phyloP scores from a whole-genome alignment of 139 green algal species.

The Chlamydomonas sphaeroides region DNA sequence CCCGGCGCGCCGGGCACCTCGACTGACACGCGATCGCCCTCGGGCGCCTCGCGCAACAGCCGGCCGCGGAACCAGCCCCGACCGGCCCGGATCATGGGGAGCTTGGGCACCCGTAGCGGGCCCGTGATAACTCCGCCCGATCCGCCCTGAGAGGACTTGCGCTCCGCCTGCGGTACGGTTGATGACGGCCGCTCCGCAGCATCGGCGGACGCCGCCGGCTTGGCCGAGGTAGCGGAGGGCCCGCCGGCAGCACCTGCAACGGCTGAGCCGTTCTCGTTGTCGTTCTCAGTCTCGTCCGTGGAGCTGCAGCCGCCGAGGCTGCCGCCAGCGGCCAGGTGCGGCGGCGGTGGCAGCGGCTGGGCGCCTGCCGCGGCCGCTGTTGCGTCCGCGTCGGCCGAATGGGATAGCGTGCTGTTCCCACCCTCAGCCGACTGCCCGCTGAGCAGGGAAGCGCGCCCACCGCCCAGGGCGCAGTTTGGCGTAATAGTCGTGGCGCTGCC shows the following conservation, averaged over 20 bases:
- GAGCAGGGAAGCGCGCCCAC: background rate
- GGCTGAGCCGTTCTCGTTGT: background rate
- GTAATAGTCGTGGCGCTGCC: background rate
- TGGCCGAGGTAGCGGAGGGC: constrained; percentile 7
- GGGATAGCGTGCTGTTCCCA: background rate
- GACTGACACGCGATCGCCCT: constrained; percentile 5
- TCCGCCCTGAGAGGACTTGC: too few species aligned
- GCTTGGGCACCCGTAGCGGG: constrained; percentile 32
- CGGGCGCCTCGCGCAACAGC: constrained; percentile 5
- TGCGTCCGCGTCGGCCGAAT: too few species aligned
- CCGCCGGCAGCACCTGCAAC: background rate
- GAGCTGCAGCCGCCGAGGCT: constrained; percentile 24
- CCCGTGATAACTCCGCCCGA: too few species aligned
- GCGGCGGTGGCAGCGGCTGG: too few species aligned
- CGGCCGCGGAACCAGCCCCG: constrained; percentile 31
- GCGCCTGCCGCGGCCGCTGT: background rate
- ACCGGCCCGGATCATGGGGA: constrained; percentile 33
- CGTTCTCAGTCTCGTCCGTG: constrained; percentile 31
- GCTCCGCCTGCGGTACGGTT: too few species aligned
- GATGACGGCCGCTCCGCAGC: too few species aligned
- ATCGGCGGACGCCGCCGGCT: background rate
- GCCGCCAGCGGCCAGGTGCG: background rate
- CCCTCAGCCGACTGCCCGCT: background rate
- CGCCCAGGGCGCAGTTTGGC: background rate
- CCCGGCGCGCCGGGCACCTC: constrained; percentile 26